Evolutionary conservation across 2,329 filamentous ascomycete genomes (phyloP), one percentile per base, ranked within the genome.

Genomic region (Fusarium armeniacum): DNA sequence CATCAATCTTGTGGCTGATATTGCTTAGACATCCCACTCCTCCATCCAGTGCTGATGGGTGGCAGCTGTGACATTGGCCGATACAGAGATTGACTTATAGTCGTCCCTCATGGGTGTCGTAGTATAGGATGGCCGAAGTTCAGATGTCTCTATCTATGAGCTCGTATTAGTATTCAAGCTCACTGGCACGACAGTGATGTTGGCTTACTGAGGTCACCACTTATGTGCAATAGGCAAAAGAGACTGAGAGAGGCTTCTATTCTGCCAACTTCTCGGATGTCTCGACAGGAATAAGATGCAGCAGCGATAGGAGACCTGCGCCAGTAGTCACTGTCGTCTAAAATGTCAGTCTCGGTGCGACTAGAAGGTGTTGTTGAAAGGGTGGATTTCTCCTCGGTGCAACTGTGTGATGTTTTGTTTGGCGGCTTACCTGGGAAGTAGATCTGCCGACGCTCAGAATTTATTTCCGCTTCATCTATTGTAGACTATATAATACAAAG

Each of bases 71-170:
- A 59, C 62, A 51, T 3, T 71, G 46, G 22, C 26, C 67, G 4
- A 83, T 73, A 10, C 81, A 81, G 81, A 81, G 3, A 59, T 55
- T 5, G 65, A 12, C 7, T 59, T 52, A n/a, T 68, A 59, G 28
- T 60, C 24, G 24, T 72, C 57, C 9, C 60, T 45, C 45, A 74
- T 53, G 6, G 72, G 61, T 24, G 73, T 65, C 2, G 63, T 65
- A 49, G 73, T 74, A 24, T 76, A 71, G 64, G 67, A 73, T 41
- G 76, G 71, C 24, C 75, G 71, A 2, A 77, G 56, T 41, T 77
- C 74, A 26, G 71, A 67, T 52, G 68, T 69, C 26, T 72, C 64
- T 44, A 71, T 44, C 76, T 76, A 12, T n/a, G 11, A 36, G 8
- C 13, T 7, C 10, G 12, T 6, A 28, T 41, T 26, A 60, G 53